Evolutionary conservation across 257 asterid genomes (phyloP).

Genomic region (Forsythia suspensa): DNA sequence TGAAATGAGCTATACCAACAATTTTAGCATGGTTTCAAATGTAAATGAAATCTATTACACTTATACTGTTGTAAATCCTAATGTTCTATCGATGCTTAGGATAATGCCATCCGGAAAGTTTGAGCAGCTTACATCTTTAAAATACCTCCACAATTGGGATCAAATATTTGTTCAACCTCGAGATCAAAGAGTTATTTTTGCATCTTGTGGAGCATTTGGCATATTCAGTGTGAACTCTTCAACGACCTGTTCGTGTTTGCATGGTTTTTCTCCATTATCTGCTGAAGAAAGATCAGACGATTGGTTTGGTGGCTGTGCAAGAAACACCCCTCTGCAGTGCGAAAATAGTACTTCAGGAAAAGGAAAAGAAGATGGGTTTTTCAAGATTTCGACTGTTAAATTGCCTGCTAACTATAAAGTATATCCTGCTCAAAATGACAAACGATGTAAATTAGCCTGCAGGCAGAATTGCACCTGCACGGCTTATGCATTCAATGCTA

Average conservation of each 20-base stretch:
- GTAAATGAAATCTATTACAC: conserved; percentile 22
- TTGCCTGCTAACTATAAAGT: conserved; percentile 19
- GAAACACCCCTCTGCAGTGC: conserved; percentile 32
- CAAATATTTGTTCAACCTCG: conserved; percentile 20
- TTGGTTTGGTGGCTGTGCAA: conserved; percentile 23
- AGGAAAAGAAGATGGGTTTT: conserved; percentile 24
- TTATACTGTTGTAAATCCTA: conserved; percentile 1
- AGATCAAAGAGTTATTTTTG: conserved; percentile 1
- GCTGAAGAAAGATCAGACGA: not conserved
- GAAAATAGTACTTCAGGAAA: conserved; percentile 2
- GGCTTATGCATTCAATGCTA: conserved; percentile 29
- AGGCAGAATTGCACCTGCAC: conserved; percentile 29
- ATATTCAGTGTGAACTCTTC: not conserved
- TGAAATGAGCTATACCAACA: conserved; percentile 23
- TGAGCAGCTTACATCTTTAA: conserved; percentile 15
- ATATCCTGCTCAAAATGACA: conserved; percentile 5
- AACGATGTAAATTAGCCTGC: conserved; percentile 30
- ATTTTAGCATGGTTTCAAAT: not conserved
- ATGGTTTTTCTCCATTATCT: conserved; percentile 24
- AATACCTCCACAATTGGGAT: conserved; percentile 16
- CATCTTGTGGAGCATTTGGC: conserved; percentile 39
- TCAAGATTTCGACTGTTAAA: conserved; percentile 12
- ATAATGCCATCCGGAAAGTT: conserved; percentile 31
- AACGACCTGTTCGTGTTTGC: conserved; percentile 31
- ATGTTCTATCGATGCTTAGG: conserved; percentile 24